A percentile compares a stretch with the other conserved stretches of the same genome.
These are phyloP conservation scores for Bombardia bombarda DNA, from an alignment of 495 filamentous ascomycete genomes.

Conservation along the genomic window DNA sequence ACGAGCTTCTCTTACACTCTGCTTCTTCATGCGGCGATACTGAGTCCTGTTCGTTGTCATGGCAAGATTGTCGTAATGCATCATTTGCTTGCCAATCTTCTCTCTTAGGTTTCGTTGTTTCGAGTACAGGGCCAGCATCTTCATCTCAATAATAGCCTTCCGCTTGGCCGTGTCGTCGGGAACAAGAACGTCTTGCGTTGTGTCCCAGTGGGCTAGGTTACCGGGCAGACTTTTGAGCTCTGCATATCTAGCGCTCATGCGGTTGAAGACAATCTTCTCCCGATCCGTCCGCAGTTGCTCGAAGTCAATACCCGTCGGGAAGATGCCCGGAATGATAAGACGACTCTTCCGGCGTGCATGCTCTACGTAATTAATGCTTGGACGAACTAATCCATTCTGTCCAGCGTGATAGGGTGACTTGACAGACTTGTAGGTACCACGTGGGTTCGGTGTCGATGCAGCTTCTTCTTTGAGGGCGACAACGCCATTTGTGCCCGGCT, in stretches of 20 bases:
- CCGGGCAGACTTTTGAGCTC: conserved; percentile 76
- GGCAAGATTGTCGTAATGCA: conserved; percentile 86
- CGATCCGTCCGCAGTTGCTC: conserved; percentile 76
- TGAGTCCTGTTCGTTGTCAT: conserved; percentile 86
- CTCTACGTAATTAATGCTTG: conserved; percentile 66
- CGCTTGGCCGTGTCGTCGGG: conserved; percentile 78
- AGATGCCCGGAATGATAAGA: conserved; percentile 72
- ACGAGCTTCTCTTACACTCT: conserved; percentile 87
- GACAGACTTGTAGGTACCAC: conserved; percentile 47
- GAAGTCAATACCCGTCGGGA: conserved; percentile 79
- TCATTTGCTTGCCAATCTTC: conserved; percentile 77
- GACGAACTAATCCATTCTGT: conserved; percentile 38
- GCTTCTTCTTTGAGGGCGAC: conserved; percentile 22
- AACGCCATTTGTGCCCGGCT: conserved; percentile 19
- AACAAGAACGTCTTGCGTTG: conserved; percentile 58
- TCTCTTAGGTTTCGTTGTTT: conserved; percentile 83
- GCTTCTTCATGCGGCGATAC: conserved; percentile 94
- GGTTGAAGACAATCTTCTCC: conserved; percentile 81
- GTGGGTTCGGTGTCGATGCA: conserved; percentile 21
- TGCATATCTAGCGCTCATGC: conserved; percentile 70
- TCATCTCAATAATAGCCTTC: conserved; percentile 87
- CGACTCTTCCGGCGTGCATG: conserved; percentile 66
- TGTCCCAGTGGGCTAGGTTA: conserved; percentile 78
- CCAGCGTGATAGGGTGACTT: conserved; percentile 55
- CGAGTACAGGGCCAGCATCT: conserved; percentile 69